Conservation (phyloP, 225 moss, liverwort and hornwort species). For the Asterella californica region DNA sequence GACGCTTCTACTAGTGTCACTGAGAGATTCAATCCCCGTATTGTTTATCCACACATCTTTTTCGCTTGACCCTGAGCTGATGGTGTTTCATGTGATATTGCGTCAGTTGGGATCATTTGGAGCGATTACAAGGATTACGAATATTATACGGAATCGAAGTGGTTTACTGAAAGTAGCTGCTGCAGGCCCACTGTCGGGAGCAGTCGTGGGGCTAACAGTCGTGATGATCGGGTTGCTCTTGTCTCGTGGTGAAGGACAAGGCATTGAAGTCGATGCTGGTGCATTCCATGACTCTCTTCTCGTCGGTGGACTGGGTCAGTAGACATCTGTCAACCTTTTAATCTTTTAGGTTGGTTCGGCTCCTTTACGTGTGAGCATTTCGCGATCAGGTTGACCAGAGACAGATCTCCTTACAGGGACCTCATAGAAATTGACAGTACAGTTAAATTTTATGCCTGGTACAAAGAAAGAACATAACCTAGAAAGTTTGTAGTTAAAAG, state of each 20-base stretch:
- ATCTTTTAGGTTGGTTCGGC: background rate
- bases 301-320: conserved; percentile 50
- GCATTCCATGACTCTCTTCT: conserved; percentile 53
- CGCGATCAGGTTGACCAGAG: background rate
- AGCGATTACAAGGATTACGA: conserved; percentile 51
- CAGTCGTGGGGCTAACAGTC: conserved; percentile 32
- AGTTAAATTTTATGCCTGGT: too few species aligned
- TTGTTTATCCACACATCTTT: background rate
- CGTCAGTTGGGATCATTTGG: conserved; percentile 51
- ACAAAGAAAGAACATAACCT: too few species aligned
- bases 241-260: conserved; percentile 49
- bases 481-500: too few species aligned
- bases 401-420: too few species aligned
- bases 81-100: background rate
- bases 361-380: background rate
- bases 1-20: too few species aligned
- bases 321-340: background rate
- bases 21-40: too few species aligned
- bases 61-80: background rate
- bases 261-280: conserved; percentile 38
- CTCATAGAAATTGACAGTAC: too few species aligned
- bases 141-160: conserved; percentile 38
- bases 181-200: conserved; percentile 48
- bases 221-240: conserved; percentile 40
- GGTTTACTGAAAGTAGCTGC: conserved; percentile 43